phyloP scores from a whole-genome alignment of 2,329 filamentous ascomycete species.

The Penicillium sp. region DNA sequence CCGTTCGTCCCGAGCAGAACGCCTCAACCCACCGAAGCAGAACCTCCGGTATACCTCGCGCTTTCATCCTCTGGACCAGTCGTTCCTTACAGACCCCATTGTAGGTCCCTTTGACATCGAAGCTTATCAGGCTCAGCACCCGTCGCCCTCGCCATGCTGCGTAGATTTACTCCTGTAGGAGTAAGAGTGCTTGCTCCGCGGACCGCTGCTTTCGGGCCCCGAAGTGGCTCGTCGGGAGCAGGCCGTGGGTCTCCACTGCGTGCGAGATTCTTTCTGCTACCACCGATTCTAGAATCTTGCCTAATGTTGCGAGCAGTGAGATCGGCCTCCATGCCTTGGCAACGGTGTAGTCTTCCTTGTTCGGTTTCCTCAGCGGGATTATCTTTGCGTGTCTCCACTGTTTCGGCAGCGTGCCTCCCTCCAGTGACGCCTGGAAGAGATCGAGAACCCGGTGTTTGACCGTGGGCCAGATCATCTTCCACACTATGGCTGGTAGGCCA shows the following conservation, averaged over 20 bases:
- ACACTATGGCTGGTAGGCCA: constrained; percentile 20
- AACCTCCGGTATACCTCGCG: constrained; percentile 25
- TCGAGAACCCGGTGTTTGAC: constrained; percentile 20
- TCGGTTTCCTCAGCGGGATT: constrained; percentile 23
- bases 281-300: constrained; percentile 31
- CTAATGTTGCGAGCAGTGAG: constrained; percentile 26
- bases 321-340: constrained; percentile 23
- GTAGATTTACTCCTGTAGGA: constrained; percentile 28
- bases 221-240: constrained; percentile 39
- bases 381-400: constrained; percentile 22
- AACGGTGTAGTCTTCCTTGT: constrained; percentile 21
- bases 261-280: constrained; percentile 31
- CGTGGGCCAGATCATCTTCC: constrained; percentile 23
- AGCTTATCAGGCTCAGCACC: constrained; percentile 9
- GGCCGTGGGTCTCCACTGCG: constrained; percentile 25
- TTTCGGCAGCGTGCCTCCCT: constrained; percentile 12
- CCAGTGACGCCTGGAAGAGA: constrained; percentile 19
- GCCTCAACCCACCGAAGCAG: constrained; percentile 27
- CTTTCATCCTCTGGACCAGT: constrained; percentile 33
- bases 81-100: constrained; percentile 33
- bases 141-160: constrained; percentile 22
- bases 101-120: constrained; percentile 9
- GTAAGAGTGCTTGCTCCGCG: constrained; percentile 33
- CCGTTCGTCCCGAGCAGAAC: too few species aligned
- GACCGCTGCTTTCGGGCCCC: constrained; percentile 37